Evolutionary conservation across 345 rosid genomes (phyloP), one percentile per base, ranked within the genome.

Genomic region (Turnera subulata): DNA sequence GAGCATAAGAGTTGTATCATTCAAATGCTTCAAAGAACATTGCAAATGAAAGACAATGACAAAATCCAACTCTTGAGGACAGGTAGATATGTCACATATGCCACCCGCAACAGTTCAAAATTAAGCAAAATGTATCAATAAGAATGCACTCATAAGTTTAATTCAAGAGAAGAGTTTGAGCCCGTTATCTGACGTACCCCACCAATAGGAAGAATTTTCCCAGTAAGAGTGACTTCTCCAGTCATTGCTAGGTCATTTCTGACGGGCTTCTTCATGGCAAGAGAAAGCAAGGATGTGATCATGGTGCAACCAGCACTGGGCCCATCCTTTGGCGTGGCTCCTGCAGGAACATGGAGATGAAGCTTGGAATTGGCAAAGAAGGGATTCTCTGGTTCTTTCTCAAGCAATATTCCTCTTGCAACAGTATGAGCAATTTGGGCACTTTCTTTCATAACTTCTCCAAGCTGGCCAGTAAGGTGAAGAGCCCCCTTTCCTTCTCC

Each of bases 221-320:
- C 95, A 0, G 91, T 90, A 19, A 93, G 76, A 5, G 96, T 93
- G 45, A 93, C 84, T 77, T 93, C 99, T 37, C 99, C 99, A 0
- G 99, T 93, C 99, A 93, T 93, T 4, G 99, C 99, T 62, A 93
- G 84, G 69, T 93, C 99, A 65, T 74, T 80, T 61, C 48, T 68
- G 47, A 84, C 92, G 9, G 78, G 82, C 73, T 85, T 90, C 64
- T 81, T 78, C 86, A 71, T 56, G 67, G 96, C 96, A 18, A 93
- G 84, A 23, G 99, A 93, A 37, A 93, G 73, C 86, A 93, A 58
- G n/a, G 99, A 90, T 10, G 99, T 93, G 66, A 93, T 84, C 99
- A 93, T 93, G 61, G 99, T 90, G 75, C 97, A 93, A 56, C 99
- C 99, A 15, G 99, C 99, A 54, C 99, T 93, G 6, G 99, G 97